Evolutionary conservation across 2,329 filamentous ascomycete species (phyloP), one percentile per base, ranked within the genome.

Genomic region (Capronia coronata): DNA sequence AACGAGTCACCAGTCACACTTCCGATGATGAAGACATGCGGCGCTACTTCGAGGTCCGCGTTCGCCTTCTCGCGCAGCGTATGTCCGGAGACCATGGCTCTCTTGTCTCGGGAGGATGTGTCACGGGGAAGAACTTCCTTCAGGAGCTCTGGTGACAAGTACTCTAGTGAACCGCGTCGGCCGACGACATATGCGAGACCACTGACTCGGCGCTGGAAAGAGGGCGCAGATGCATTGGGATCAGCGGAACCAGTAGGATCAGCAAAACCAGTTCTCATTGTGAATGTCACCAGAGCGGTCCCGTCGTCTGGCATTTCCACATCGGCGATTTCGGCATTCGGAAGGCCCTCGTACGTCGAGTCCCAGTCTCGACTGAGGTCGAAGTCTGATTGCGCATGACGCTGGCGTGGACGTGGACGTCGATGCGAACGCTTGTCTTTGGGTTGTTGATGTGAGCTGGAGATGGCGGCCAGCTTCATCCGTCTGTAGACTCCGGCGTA

Each of bases 1-100:
- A 82, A 66, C 2, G 77, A 79, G 61, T 82, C 79, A 2, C 79
- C 79, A 0, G 78, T 78, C 43, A 82, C 59, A 55, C 77, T 80
- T 9, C 79, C 79, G 30, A 76, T 75, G 37, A 78, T 71, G 61
- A 79, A 80, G 23, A 81, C 68, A 37, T 72, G 64, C 1, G 64
- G 68, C 0, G 76, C 71, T 23, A 81, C 67, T 61, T 82, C 75
- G 13, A 80, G 64, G 39, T 75, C 71, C 6, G 68, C 63, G 44
- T 76, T 70, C 1, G 73, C 73, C 62, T 75, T 75, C n/a, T 67
- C 60, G 19, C 78, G 72, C 22, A 82, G 65, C 0, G 75, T 78
- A 49, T 74, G 72, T 2, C 71, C 73, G 1, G 76, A 77, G 29
- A 81, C 71, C 35, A 69, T 64, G 61, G 48, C 18, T 40, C 54